phyloP scores from a whole-genome alignment of 768 basidiomycete genomes.

The Psilocybe cyanescens region DNA sequence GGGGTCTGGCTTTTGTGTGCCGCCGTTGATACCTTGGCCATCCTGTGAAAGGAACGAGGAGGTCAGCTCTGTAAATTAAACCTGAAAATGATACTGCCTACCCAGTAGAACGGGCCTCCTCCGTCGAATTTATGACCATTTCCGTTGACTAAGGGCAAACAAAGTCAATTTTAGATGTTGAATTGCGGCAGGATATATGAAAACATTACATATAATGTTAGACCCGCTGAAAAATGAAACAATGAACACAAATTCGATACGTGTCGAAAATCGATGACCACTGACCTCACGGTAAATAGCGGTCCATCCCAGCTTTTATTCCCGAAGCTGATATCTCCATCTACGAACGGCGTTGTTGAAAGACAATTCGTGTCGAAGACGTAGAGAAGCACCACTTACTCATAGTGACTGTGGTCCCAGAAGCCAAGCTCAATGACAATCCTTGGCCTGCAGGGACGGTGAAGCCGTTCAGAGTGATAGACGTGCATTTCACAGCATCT shows the following conservation, averaged over 20 bases:
- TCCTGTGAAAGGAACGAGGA: conserved; percentile 30
- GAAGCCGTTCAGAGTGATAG: conserved; percentile 59
- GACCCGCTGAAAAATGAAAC: conserved; percentile 42
- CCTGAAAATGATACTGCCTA: conserved; percentile 11
- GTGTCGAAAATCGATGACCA: not conserved
- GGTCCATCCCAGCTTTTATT: conserved; percentile 56
- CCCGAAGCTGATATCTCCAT: conserved; percentile 62
- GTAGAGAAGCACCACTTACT: conserved; percentile 35
- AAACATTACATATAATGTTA: conserved; percentile 47
- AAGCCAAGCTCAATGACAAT: conserved; percentile 47
- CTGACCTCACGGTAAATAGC: conserved; percentile 54
- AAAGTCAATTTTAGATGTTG: not conserved
- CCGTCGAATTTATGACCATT: conserved; percentile 46
- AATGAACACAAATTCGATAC: not conserved
- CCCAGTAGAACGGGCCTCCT: conserved; percentile 49
- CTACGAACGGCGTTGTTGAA: conserved; percentile 29
- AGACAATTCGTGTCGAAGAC: not conserved
- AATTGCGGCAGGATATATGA: too few relatives aligned
- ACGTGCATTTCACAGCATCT: conserved; percentile 48
- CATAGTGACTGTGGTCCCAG: conserved; percentile 61
- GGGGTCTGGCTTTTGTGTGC: conserved; percentile 43
- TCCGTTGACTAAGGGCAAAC: conserved; percentile 36
- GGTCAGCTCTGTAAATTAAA: not conserved
- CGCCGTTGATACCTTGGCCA: conserved; percentile 39
- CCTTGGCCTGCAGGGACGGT: conserved; percentile 58